Base-by-base conservation (phyloP, 2,329 filamentous ascomycete genomes). In the Didymosphaeria variabile region DNA sequence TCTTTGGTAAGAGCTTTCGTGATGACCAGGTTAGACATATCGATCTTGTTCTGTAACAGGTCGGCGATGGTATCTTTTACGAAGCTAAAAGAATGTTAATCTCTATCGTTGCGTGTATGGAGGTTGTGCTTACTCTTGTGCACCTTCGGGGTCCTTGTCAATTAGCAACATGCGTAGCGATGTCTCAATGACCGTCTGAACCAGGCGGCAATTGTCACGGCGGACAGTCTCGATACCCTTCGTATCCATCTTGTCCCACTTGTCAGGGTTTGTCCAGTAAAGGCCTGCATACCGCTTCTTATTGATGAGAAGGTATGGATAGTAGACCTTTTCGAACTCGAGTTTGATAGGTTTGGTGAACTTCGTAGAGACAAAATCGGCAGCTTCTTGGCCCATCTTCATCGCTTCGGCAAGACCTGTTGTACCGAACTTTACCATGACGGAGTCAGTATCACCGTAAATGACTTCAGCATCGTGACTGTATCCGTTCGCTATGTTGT, bases 221-320 rank as follows among this genome's bases (percentile, higher is more conserved):
- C 95, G 90, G 50, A 99, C 96, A 3, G 95, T 99, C 80, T 99
- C 95, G 68, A 99, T 98, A 85, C 95, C 95, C 79, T 99, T 99
- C 62, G 93, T 98, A 79, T 99, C 95, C 96, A 99, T 99, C 84
- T 98, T 99, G 86, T 99, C 96, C 78, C 91, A 95, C 79, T 97
- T 97, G 45, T 94, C 87, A 0, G 94, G 88, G 67, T 91, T 95
- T 5, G 95, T 99, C 94, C 94, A 99, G 81, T 93, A 98, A 34
- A 99, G 81, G n/a, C 95, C 95, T 9, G 95, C 95, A 73, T 99
- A 99, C 65, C 95, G 91, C 84, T 99, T 99, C 85, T 99, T 99
- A 88, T 99, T 99, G 88, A 99, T 99, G 55, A 99, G 86, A 36
- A 99, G 85, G 76, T 99, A 99, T 0, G 95, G 95, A 77, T 91